Evolutionary conservation across 208 protist species (phyloP), one percentile per base, ranked within the genome.

Genomic region (Strigomonas oncopelti): DNA sequence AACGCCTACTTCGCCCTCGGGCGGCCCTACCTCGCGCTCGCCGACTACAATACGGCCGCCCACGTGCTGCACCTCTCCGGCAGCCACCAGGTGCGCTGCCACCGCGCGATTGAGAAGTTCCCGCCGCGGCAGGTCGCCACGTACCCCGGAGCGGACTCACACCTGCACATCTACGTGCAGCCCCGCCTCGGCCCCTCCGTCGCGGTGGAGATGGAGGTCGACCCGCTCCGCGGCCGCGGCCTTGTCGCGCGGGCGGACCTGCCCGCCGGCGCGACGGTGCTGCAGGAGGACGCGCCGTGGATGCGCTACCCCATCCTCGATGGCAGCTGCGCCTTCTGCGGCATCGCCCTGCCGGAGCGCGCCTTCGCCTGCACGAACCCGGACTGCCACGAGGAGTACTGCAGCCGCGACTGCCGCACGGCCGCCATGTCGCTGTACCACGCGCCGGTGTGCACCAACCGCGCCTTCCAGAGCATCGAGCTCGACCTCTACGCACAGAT

Each of bases 341-440:
- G 74, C 29, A 27, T 27, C 27, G 77, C 74, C 11, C 76, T 95
- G 57, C 81, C 75, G n/a, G 81, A 85, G 53, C 87, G 90, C 57
- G 67, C 69, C 46, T 93, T 93, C 56, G 59, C 79, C 1, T 95
- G 90, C 66, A 29, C 54, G 20, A 93, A 95, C 65, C 32, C 48
- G 46, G 51, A 81, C 28, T 95, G 90, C 67, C 87, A 93, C 72
- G 90, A 95, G 67, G 87, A 95, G 77, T 95, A 95, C 78, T 95
- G 90, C 72, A 91, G 84, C 61, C 80, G 90, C 34, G 87, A 93
- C 52, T 95, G 90, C 65, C 77, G 90, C 20, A 64, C 77, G 11
- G 60, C 74, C 54, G 90, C 90, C 0, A 62, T 85, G 61, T 48
- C 72, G 11, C 68, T 71, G 28, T 95, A 95, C 67, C 90, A 95